Evolutionary conservation across 257 asterid genomes (phyloP).

Genomic region (Ajuga chamaepitys): DNA sequence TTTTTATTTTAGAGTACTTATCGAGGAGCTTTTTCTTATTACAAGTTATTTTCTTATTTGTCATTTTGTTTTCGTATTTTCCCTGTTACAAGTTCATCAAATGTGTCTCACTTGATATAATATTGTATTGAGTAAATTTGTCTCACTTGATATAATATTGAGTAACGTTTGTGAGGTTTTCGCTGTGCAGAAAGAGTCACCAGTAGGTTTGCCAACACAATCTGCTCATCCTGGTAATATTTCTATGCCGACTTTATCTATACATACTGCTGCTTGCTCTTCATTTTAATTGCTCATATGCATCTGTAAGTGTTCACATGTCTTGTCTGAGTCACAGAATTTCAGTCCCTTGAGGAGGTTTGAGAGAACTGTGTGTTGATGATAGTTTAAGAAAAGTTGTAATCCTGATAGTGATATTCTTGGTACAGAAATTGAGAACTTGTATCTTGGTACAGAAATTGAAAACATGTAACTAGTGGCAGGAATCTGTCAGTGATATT

Average conservation of each 20-base stretch:
- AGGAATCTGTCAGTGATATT: too few species aligned
- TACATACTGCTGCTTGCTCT: background rate
- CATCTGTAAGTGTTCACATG: background rate
- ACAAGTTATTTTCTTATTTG: background rate
- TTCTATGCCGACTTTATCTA: background rate
- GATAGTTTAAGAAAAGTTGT: background rate
- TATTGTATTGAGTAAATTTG: too few species aligned
- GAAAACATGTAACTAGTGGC: background rate
- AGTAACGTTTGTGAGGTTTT: background rate
- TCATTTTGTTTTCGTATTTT: background rate
- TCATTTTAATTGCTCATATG: background rate
- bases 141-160: background rate
- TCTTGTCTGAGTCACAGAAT: background rate
- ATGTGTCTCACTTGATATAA: background rate
- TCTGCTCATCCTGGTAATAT: constrained; percentile 89
- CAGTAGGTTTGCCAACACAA: constrained; percentile 56
- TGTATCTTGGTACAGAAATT: background rate
- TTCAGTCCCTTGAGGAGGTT: background rate
- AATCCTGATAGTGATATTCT: too few species aligned
- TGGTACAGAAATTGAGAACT: too few species aligned
- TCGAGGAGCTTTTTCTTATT: background rate
- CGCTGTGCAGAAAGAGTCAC: constrained; percentile 66
- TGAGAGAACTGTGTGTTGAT: background rate
- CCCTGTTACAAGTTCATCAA: too few species aligned
- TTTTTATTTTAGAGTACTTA: background rate